Conservation (phyloP, 2,329 filamentous ascomycete species). For the Pyrenophora graminea region DNA sequence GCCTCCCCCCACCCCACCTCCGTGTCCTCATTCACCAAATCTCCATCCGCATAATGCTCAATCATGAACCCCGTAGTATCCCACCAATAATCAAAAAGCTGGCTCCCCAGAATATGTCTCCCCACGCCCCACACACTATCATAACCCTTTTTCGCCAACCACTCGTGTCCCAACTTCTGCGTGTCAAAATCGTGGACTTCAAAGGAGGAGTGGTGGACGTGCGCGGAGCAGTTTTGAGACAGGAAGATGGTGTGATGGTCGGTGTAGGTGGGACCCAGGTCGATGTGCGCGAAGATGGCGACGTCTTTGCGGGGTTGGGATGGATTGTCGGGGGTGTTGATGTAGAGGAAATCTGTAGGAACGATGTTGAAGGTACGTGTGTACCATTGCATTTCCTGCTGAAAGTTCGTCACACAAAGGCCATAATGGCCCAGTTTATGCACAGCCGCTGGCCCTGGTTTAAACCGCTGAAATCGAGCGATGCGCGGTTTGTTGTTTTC, state of each 20-base stretch:
- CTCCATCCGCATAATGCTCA: conserved; percentile 73
- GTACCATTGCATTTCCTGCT: conserved; percentile 50
- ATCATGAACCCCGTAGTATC: conserved; percentile 67
- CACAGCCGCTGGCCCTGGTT: conserved; percentile 54
- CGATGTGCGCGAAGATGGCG: conserved; percentile 59
- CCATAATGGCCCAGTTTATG: conserved; percentile 58
- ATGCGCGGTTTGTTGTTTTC: conserved; percentile 50
- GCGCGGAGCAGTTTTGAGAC: conserved; percentile 44
- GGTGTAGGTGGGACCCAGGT: conserved; percentile 53
- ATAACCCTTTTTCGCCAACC: conserved; percentile 66
- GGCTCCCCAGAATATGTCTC: conserved; percentile 69
- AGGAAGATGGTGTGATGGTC: conserved; percentile 65
- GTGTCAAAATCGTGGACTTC: conserved; percentile 73
- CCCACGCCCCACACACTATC: conserved; percentile 72
- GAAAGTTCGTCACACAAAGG: conserved; percentile 47
- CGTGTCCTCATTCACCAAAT: conserved; percentile 64
- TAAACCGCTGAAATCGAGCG: conserved; percentile 59
- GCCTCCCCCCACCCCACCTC: conserved; percentile 51
- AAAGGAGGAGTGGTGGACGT: conserved; percentile 70
- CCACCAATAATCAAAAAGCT: conserved; percentile 76
- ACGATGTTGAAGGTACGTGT: conserved; percentile 54
- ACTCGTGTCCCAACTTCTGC: conserved; percentile 71
- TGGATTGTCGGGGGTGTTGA: conserved; percentile 15
- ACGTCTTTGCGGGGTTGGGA: conserved; percentile 40
- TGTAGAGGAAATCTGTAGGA: conserved; percentile 52